Evolutionary conservation across 169 alveolate genomes (phyloP).

Genomic region (Eimeria maxima): DNA sequence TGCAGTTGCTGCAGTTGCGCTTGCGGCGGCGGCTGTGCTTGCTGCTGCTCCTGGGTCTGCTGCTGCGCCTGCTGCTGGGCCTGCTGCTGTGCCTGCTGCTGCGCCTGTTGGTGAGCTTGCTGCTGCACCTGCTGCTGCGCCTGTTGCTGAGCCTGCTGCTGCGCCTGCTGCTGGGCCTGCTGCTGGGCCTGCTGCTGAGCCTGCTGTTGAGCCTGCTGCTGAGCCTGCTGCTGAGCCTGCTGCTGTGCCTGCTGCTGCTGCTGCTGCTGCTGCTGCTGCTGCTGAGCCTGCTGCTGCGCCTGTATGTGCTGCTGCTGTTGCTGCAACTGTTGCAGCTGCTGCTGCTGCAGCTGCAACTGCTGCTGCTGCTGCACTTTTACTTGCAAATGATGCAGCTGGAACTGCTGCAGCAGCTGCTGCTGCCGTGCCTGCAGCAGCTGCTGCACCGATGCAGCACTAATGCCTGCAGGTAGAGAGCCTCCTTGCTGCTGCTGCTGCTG

Average conservation of each 20-base stretch:
- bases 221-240: no score
- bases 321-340: conserved; percentile 33
- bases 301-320: neutral
- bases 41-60: no score
- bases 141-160: conserved; percentile 8
- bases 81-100: neutral
- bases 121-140: conserved; percentile 34
- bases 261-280: neutral
- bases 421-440: conserved; percentile 51
- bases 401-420: conserved; percentile 32
- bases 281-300: conserved; percentile 45
- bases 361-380: neutral
- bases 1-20: no score
- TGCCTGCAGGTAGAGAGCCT: conserved; percentile 23
- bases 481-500: conserved; percentile 54
- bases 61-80: conserved; percentile 46
- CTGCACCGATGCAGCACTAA: conserved; percentile 34
- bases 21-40: neutral
- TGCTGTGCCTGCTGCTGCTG: no score
- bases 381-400: conserved; percentile 52
- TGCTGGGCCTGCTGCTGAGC: neutral
- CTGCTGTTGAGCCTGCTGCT: no score
- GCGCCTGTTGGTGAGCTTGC: conserved; percentile 27
- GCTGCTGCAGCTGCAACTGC: conserved; percentile 50
- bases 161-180: conserved; percentile 45